Conservation (phyloP, 129 eudicot species). For the Flaveria linearis region DNA sequence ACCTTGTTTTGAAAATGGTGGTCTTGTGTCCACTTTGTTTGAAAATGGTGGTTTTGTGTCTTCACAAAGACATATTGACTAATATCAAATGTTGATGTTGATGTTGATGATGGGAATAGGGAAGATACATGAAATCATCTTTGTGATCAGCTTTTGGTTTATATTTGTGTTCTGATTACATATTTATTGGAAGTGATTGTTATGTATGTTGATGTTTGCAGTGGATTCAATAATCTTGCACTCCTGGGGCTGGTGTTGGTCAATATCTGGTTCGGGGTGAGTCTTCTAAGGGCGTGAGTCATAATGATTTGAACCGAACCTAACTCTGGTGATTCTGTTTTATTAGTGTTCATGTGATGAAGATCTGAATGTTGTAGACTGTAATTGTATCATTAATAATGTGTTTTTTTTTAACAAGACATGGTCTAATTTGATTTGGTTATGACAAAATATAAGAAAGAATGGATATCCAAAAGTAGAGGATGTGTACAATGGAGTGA, state of each 20-base stretch:
- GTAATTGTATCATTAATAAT: background rate
- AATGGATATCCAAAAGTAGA: too few relatives aligned
- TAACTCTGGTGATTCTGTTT: background rate
- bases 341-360: conserved; percentile 16
- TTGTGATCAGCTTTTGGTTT: too few relatives aligned
- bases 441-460: too few relatives aligned
- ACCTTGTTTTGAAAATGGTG: too few relatives aligned
- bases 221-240: conserved; percentile 52
- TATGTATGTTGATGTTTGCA: conserved; percentile 31
- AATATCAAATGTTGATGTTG: too few relatives aligned
- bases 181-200: background rate
- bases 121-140: background rate
- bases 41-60: too few relatives aligned
- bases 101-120: too few relatives aligned
- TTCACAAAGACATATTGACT: too few relatives aligned
- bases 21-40: too few relatives aligned
- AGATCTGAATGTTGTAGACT: background rate
- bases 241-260: conserved; percentile 53
- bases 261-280: conserved; percentile 54
- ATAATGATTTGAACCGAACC: background rate
- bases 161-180: background rate
- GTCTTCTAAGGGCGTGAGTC: conserved; percentile 47
- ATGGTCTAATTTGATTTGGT: too few relatives aligned
- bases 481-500: too few relatives aligned
- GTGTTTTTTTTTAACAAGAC: background rate